Evolutionary conservation across 805 yeast genomes (phyloP).

Genomic region (Lachancea mirantina): DNA sequence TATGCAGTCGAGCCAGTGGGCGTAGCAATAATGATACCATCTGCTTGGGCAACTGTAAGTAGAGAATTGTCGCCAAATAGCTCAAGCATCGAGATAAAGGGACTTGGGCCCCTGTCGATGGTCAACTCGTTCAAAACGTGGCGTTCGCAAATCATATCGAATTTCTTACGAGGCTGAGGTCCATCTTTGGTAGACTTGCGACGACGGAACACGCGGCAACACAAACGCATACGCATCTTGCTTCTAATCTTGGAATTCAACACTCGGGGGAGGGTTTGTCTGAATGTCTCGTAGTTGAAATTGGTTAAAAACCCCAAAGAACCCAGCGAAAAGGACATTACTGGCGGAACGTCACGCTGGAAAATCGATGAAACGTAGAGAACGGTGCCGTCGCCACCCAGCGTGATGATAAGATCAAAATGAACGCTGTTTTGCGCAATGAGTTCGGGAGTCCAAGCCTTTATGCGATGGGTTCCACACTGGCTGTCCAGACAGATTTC

Average conservation of each 20-base stretch:
- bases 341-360: conserved; percentile 84
- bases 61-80: conserved; percentile 81
- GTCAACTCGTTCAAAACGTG: conserved; percentile 87
- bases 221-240: conserved; percentile 78
- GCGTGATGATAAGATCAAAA: conserved; percentile 73
- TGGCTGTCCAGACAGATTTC: conserved; percentile 40
- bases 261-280: conserved; percentile 48
- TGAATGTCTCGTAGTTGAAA: conserved; percentile 69
- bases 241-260: conserved; percentile 66
- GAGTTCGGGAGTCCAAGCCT: conserved; percentile 63
- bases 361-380: conserved; percentile 81
- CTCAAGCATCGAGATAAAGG: conserved; percentile 84
- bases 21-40: conserved; percentile 85
- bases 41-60: conserved; percentile 87
- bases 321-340: conserved; percentile 81
- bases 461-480: conserved; percentile 40
- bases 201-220: conserved; percentile 61
- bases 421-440: conserved; percentile 37
- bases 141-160: conserved; percentile 42
- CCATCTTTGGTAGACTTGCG: conserved; percentile 33
- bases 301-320: conserved; percentile 89
- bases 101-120: conserved; percentile 89
- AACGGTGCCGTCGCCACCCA: conserved; percentile 98
- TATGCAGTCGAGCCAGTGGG: conserved; percentile 97
- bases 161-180: conserved; percentile 35